Evolutionary conservation across 768 basidiomycete species (phyloP).

Genomic region (Phaeotremella skinneri): DNA sequence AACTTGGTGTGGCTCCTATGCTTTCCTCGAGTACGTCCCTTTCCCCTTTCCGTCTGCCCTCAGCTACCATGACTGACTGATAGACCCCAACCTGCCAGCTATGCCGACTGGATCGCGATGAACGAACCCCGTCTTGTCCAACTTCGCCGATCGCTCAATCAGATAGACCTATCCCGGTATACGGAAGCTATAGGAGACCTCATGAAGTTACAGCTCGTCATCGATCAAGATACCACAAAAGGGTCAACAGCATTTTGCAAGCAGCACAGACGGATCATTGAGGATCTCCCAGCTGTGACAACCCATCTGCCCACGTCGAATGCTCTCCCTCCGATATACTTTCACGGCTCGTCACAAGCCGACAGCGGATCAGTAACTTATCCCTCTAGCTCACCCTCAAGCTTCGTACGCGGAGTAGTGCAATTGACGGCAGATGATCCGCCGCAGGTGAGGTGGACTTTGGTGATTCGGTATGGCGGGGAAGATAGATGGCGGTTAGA

Average conservation of each 20-base stretch:
- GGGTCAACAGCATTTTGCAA: neutral
- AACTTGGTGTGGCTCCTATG: constrained; percentile 47
- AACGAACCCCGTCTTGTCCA: constrained; percentile 31
- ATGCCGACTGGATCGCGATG: constrained; percentile 40
- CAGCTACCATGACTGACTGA: constrained; percentile 3
- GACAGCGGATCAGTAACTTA: constrained; percentile 15
- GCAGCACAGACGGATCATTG: neutral
- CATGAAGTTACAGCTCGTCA: constrained; percentile 30
- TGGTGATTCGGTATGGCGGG: constrained; percentile 46
- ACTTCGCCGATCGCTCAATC: constrained; percentile 10
- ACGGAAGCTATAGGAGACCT: constrained; percentile 44
- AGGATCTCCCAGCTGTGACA: constrained; percentile 19
- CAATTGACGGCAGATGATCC: constrained; percentile 43
- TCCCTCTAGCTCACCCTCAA: constrained; percentile 16
- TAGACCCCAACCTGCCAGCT: constrained; percentile 12
- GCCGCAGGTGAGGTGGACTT: constrained; percentile 49
- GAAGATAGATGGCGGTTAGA: constrained; percentile 48
- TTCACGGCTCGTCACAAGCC: constrained; percentile 31
- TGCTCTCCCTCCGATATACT: constrained; percentile 39
- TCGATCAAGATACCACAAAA: constrained; percentile 16
- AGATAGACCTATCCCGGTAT: constrained; percentile 35
- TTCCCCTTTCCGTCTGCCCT: neutral
- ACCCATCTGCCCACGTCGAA: constrained; percentile 29
- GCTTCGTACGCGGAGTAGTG: constrained; percentile 38
- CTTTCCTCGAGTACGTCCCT: constrained; percentile 45